Conservation (phyloP, 78 protist species). For the Polysphondylium violaceum region DNA sequence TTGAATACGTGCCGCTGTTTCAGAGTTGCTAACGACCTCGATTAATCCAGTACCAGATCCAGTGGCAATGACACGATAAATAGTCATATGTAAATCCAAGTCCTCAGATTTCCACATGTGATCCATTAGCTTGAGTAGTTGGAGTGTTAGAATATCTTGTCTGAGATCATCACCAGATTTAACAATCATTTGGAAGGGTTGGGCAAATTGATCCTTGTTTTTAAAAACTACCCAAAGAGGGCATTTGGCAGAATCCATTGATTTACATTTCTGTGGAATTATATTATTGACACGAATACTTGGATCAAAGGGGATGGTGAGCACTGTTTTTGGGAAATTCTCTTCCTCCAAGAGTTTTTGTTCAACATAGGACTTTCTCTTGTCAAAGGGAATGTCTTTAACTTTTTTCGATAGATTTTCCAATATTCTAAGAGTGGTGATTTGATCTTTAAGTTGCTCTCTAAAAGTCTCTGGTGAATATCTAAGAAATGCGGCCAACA, state of each 20-base stretch:
- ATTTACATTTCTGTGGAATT: slow-evolving; percentile 88
- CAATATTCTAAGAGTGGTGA: slow-evolving; percentile 9
- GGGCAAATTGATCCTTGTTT: slow-evolving; percentile 79
- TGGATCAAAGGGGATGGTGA: slow-evolving; percentile 63
- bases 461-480: slow-evolving; percentile 22
- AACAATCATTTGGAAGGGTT: slow-evolving; percentile 84
- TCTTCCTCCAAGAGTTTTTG: slow-evolving; percentile 5
- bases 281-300: slow-evolving; percentile 19
- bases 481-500: slow-evolving; percentile 42
- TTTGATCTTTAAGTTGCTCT: slow-evolving; percentile 31
- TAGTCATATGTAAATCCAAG: slow-evolving; percentile 87
- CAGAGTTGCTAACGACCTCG: slow-evolving; percentile 91
- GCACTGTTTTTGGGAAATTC: background rate
- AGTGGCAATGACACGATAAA: slow-evolving; percentile 87
- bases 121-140: slow-evolving; percentile 92
- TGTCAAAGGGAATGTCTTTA: slow-evolving; percentile 44
- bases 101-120: slow-evolving; percentile 89
- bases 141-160: slow-evolving; percentile 97
- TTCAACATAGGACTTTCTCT: slow-evolving; percentile 34
- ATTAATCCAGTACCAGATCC: slow-evolving; percentile 93
- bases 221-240: slow-evolving; percentile 96
- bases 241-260: slow-evolving; percentile 93
- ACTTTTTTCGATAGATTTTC: slow-evolving; percentile 17
- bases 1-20: slow-evolving; percentile 91
- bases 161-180: slow-evolving; percentile 97